A percentile compares a stretch with the other conserved stretches of the same genome.
Evolutionary conservation across 1,284 basidiomycete genomes (phyloP).

Genomic region (Porogramme epimiltina): DNA sequence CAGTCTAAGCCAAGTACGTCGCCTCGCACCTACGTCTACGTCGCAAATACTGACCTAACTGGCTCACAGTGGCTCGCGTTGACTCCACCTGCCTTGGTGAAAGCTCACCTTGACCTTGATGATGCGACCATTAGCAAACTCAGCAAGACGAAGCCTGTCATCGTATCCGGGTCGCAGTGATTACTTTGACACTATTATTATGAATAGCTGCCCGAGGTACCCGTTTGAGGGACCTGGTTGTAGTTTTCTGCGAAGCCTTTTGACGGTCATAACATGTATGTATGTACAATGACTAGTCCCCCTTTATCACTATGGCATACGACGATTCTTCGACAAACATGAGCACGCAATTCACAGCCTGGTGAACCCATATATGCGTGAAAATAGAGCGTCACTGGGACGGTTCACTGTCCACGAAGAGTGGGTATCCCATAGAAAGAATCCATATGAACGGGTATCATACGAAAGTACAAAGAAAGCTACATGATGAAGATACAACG

Average conservation of each 20-base stretch:
- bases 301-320: too few relatives aligned
- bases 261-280: too few relatives aligned
- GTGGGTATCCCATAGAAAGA: too few relatives aligned
- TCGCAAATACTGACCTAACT: background rate
- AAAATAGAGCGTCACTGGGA: too few relatives aligned
- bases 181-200: background rate
- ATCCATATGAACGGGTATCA: background rate
- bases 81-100: conserved; percentile 63
- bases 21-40: background rate
- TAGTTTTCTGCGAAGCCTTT: too few relatives aligned
- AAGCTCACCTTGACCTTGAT: conserved; percentile 57
- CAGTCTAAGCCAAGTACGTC: conserved; percentile 55
- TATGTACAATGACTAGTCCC: too few relatives aligned
- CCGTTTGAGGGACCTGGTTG: background rate
- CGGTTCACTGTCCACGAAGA: too few relatives aligned
- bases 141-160: conserved; percentile 54
- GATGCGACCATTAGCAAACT: conserved; percentile 53
- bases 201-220: background rate
- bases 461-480: background rate
- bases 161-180: conserved; percentile 35
- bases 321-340: too few relatives aligned
- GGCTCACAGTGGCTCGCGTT: conserved; percentile 61
- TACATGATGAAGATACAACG: background rate
- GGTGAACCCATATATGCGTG: too few relatives aligned
- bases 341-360: too few relatives aligned